Evolutionary conservation across 2,329 filamentous ascomycete species (phyloP), one percentile per base, ranked within the genome.

Genomic region (Talaromyces sp.): DNA sequence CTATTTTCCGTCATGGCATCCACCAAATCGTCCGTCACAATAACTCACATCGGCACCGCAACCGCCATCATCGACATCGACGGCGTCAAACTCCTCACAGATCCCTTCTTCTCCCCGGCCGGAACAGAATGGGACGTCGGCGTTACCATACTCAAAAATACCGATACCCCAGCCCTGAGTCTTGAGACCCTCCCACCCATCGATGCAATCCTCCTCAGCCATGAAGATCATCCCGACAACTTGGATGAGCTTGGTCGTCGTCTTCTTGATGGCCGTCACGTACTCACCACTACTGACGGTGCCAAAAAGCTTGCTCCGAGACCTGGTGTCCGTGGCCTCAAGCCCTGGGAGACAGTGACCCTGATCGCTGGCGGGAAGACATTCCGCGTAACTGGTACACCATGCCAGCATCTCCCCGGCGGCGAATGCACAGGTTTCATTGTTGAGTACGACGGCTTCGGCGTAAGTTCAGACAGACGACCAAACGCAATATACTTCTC

Each of bases 191-290:
- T 84, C 0, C 82, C 82, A 0, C 71, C 71, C 10, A 82, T 84
- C 66, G 81, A 83, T 59, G 82, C 77, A n/a, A 72, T 84, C 3
- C 75, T 84, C 0, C 75, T 84, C 9, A 82, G 79, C 69, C 82
- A 84, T 65, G 82, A 84, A 69, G 80, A 84, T 69, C 82, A 84
- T 64, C 72, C 74, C 0, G 82, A 84, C 66, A 84, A 84, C 66
- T 75, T 85, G 2, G 82, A 84, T 39, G 74, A 77, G 2, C 67
- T 78, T 0, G 82, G 82, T 24, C 81, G 82, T 4, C 74, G 68
- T 8, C 74, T 83, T 0, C 76, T 84, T 6, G 75, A 83, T 57
- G 82, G 79, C 3, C 80, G 81, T 8, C 72, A 70, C 2, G 82
- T 84, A 4, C 72, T 83, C 35, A 83, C 82, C 0, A 83, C 82